Evolutionary conservation across 148 eudicot species (phyloP).

Genomic region (Dysphania ambrosioides): DNA sequence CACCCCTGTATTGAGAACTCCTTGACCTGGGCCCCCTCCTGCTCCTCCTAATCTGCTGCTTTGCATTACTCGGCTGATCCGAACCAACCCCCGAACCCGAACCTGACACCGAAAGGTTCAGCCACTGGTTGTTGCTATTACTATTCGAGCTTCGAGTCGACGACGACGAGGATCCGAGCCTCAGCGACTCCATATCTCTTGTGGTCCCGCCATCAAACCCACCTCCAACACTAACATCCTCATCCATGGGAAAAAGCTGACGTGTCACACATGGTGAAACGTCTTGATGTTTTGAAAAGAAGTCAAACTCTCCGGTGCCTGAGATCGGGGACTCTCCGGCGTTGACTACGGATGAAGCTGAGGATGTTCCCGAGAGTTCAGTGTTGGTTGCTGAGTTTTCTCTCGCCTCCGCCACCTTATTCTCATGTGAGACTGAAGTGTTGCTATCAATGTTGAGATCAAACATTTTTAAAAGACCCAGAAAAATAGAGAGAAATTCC

Average conservation of each 20-base stretch:
- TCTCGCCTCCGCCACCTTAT: background rate
- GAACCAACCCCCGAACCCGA: conserved; percentile 20
- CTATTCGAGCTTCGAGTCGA: background rate
- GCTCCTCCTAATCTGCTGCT: conserved; percentile 58
- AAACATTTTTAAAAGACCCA: conserved; percentile 33
- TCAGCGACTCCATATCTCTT: conserved; percentile 11
- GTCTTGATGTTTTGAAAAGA: conserved; percentile 9
- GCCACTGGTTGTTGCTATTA: conserved; percentile 35
- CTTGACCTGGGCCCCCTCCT: conserved; percentile 85
- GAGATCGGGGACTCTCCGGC: conserved; percentile 38
- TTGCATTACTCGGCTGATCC: conserved; percentile 26
- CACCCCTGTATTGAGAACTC: conserved; percentile 92
- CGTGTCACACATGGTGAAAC: conserved; percentile 34
- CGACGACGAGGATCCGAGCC: conserved; percentile 29
- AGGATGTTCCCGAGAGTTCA: conserved; percentile 47
- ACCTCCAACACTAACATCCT: background rate
- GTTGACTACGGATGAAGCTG: conserved; percentile 46
- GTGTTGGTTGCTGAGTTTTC: conserved; percentile 26
- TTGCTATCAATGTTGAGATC: conserved; percentile 48
- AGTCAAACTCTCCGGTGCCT: conserved; percentile 30
- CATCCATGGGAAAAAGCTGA: conserved; percentile 46
- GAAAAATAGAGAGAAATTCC: background rate
- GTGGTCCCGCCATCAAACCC: background rate
- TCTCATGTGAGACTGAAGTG: too few species aligned
- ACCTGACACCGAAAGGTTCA: conserved; percentile 47